These are phyloP conservation scores for Actinomortierella wolfii DNA, from an alignment of 371 early-diverging fungal species.

Conservation along the genomic window DNA sequence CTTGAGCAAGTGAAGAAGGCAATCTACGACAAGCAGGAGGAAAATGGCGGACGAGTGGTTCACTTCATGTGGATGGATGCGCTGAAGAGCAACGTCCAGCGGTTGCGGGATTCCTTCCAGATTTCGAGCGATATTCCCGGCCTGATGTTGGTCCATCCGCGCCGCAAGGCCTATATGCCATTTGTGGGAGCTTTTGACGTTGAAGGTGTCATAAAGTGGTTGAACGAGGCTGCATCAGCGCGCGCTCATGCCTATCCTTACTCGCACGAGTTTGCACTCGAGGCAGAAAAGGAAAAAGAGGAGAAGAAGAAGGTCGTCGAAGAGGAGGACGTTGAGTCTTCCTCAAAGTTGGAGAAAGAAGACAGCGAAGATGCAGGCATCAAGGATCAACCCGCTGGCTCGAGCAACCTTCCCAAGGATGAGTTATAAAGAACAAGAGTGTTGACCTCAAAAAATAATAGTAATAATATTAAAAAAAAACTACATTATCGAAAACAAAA, in stretches of 20 bases:
- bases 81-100: slow-evolving; percentile 50
- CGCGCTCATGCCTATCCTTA: slow-evolving; percentile 48
- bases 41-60: slow-evolving; percentile 22
- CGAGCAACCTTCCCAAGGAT: no score
- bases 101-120: slow-evolving; percentile 64
- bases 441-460: no score
- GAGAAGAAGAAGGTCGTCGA: slow-evolving; percentile 1
- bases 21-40: slow-evolving; percentile 37
- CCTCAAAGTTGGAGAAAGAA: no score
- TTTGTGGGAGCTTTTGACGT: slow-evolving; percentile 77
- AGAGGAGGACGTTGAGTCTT: neutral
- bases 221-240: slow-evolving; percentile 49
- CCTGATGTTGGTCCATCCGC: slow-evolving; percentile 67
- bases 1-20: slow-evolving; percentile 56
- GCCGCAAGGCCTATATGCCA: slow-evolving; percentile 67
- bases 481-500: no score
- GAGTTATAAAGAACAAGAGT: no score
- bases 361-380: neutral
- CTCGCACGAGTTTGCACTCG: slow-evolving; percentile 12
- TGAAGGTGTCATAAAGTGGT: slow-evolving; percentile 59
- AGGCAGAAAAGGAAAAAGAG: slow-evolving; percentile 6
- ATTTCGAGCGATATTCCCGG: slow-evolving; percentile 73
- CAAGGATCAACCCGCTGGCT: no score
- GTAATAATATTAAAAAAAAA: no score
- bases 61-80: slow-evolving; percentile 75